Percentiles rank a stretch among this genome's conserved stretches.
These are phyloP conservation scores for Panicum virgatum DNA, from an alignment of 202 grass and related monocot genomes.

Conservation along the genomic window DNA sequence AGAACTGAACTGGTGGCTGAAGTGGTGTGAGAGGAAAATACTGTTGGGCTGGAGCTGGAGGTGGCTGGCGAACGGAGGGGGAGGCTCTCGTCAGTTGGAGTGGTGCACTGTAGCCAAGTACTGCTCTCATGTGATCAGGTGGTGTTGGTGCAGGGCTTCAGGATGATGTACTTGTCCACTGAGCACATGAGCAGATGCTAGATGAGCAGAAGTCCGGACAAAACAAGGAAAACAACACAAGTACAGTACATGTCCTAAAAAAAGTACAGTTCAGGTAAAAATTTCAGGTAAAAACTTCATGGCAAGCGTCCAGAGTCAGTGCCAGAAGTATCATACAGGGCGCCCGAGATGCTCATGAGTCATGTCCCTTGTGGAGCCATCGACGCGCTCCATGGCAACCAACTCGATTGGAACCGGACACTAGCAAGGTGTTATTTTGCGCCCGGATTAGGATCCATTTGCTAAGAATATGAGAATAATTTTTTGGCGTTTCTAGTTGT, in stretches of 20 bases:
- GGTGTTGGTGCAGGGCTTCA: neutral
- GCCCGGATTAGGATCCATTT: neutral
- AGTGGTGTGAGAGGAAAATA: no score
- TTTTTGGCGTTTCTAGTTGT: neutral
- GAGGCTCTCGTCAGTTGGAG: neutral
- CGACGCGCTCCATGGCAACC: neutral
- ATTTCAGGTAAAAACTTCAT: conserved; percentile 7
- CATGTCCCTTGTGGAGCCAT: neutral
- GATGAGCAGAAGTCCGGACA: conserved; percentile 3
- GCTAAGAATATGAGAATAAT: neutral
- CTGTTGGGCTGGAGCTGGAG: no score
- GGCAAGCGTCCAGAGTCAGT: conserved; percentile 40
- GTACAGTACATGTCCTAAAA: neutral
- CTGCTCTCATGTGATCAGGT: conserved; percentile 9
- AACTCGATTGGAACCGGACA: neutral
- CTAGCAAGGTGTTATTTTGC: neutral
- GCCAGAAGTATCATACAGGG: conserved; percentile 35
- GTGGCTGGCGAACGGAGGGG: no score
- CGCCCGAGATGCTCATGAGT: conserved; percentile 41
- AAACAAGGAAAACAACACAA: conserved; percentile 47
- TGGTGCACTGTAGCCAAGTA: conserved; percentile 15
- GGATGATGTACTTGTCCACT: conserved; percentile 15
- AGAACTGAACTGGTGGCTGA: no score
- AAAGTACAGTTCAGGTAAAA: conserved; percentile 19
- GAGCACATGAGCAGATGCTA: neutral